phyloP scores from a whole-genome alignment of 768 basidiomycete genomes.

The Kwoniella sp. region DNA sequence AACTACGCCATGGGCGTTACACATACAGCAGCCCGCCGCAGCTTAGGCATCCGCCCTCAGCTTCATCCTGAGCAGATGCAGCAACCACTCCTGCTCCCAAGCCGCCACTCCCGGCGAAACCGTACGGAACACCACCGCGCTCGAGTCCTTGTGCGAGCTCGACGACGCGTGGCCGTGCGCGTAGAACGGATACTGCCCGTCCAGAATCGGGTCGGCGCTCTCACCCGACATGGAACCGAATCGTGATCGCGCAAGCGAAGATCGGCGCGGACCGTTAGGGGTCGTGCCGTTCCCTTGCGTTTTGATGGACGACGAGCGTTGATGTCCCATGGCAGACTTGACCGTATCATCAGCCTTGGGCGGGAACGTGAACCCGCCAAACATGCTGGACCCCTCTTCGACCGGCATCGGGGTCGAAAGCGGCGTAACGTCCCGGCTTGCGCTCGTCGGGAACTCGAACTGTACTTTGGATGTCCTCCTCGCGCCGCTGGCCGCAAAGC shows the following conservation, averaged over 20 bases:
- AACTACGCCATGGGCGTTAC: no score
- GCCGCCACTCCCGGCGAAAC: constrained; percentile 27
- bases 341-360: constrained; percentile 1
- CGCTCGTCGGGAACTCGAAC: constrained; percentile 29
- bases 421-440: background rate
- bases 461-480: constrained; percentile 49
- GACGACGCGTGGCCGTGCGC: background rate
- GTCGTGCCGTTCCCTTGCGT: background rate
- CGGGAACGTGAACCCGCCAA: constrained; percentile 23
- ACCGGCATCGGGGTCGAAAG: background rate
- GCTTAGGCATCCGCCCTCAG: constrained; percentile 28
- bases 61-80: constrained; percentile 33
- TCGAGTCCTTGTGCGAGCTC: no score
- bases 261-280: background rate
- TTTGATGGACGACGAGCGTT: background rate
- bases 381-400: background rate
- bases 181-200: background rate
- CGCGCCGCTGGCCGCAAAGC: background rate
- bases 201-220: no score
- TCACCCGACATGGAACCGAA: constrained; percentile 6
- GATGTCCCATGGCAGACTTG: background rate
- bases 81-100: constrained; percentile 47
- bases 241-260: constrained; percentile 15
- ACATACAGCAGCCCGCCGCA: no score
- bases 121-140: no score